Base-by-base conservation (phyloP, 2,329 filamentous ascomycete species). In the Neofusicoccum kwambonambiense region DNA sequence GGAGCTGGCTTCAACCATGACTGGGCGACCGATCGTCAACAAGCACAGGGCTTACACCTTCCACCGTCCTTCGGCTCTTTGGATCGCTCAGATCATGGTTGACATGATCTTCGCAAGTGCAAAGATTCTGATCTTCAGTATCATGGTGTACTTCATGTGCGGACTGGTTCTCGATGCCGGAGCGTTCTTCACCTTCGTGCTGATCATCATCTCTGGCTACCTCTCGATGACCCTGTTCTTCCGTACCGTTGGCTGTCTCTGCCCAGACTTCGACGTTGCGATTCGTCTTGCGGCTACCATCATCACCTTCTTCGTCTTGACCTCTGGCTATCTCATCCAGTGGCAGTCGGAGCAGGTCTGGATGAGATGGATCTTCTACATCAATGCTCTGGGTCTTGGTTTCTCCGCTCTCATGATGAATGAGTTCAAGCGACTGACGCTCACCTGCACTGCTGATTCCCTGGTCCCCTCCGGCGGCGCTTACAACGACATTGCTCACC, bases 141-240 rank as follows among this genome's bases (percentile, higher is more conserved):
- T 90, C 0, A 83, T 87, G 0, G 77, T 97, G 1, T 97, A 97
- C 80, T 97, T 97, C 78, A 89, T 97, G 87, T 90, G 91, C 0
- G 90, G 93, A 68, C 81, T 97, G 35, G 86, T 90, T 64, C 85
- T 91, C 61, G 88, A 90, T 68, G 81, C 91, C 0, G 90, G 89
- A 2, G 79, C 88, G 0, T 97, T 95, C 82, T 97, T 97, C 83
- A 90, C 92, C 79, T 96, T 92, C 83, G 77, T 92, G 65, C 81
- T 97, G 60, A 86, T 94, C 72, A 89, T 87, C 3, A 92, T 94
- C 78, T 75, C 84, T 66, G 88, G 87, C 1, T 91, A 91, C 0
- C 70, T 96, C 71, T 84, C 86, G 67, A 95, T 95, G 90, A 93
- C 90, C 52, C 93, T 92, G 87, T 85, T 94, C 68, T 96, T 96